Conservation (phyloP, 2,329 filamentous ascomycete species). For the Scytalidium lignicola region DNA sequence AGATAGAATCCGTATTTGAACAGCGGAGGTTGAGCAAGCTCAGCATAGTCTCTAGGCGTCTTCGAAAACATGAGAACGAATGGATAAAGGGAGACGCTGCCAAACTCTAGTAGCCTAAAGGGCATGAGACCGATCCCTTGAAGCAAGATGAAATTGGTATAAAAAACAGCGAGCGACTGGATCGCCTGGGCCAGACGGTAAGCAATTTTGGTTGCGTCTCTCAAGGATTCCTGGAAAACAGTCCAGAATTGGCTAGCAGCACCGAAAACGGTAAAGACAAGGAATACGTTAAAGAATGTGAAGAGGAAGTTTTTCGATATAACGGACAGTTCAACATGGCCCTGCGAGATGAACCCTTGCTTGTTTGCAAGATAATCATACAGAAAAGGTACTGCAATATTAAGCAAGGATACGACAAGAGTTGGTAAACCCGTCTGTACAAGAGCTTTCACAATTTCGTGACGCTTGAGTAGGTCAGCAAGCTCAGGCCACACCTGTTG, state of each 20-base stretch:
- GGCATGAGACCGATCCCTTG: slow-evolving; percentile 93
- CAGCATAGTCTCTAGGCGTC: slow-evolving; percentile 84
- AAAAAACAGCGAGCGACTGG: slow-evolving; percentile 72
- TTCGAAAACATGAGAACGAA: slow-evolving; percentile 72
- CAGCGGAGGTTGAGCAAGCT: slow-evolving; percentile 73
- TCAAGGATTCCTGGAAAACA: slow-evolving; percentile 67
- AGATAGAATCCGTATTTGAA: slow-evolving; percentile 98
- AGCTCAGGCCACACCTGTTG: slow-evolving; percentile 65
- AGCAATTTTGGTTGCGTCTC: slow-evolving; percentile 75
- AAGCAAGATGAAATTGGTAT: slow-evolving; percentile 88
- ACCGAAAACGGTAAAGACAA: slow-evolving; percentile 85
- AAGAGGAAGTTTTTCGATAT: slow-evolving; percentile 99
- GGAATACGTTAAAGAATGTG: slow-evolving; percentile 97
- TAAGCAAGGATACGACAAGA: slow-evolving; percentile 77
- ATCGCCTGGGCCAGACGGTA: slow-evolving; percentile 71
- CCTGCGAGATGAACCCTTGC: slow-evolving; percentile 93
- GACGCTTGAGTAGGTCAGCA: slow-evolving; percentile 59
- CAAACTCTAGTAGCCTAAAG: slow-evolving; percentile 85
- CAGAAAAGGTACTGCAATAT: slow-evolving; percentile 83
- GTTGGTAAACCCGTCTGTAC: slow-evolving; percentile 87
- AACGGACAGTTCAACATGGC: slow-evolving; percentile 87
- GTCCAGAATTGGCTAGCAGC: slow-evolving; percentile 71
- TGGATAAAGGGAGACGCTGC: slow-evolving; percentile 77
- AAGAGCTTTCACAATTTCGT: slow-evolving; percentile 67
- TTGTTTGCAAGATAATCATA: slow-evolving; percentile 89